Evolutionary conservation across 768 basidiomycete species (phyloP), one percentile per base, ranked within the genome.

Genomic region (Boletus huronensis): DNA sequence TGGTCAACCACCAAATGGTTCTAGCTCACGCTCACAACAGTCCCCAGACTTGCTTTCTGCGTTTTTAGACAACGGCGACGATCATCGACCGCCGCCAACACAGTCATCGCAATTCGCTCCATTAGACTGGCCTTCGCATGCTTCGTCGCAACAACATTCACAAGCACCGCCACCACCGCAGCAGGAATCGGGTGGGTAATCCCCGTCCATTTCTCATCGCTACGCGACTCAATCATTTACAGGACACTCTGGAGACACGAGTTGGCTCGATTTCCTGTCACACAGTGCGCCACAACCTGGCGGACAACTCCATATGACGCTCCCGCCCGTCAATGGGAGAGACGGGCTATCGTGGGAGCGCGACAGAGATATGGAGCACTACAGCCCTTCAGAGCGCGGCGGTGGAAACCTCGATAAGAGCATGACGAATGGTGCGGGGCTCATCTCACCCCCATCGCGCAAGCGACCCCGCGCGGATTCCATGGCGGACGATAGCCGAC

Each of bases 101-200:
- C 63, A 60, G 25, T 19, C 66, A 13, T 58, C 70, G 1, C 68
- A 68, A 14, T 72, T 63, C 10, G 46, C 36, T 5, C 43, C 70
- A 29, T 23, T 72, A n/a, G 70, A 72, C 48, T 72, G 70, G 70
- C 70, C 70, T 19, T 66, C 72, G 6, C 70, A 72, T 50, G 59
- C 56, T 8, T 51, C 69, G 3, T 47, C 62, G n/a, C 70, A 63
- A 39, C 61, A 56, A 41, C 56, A 62, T n/a, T 14, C 53, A 21
- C 70, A 58, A 50, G 28, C 44, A 34, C 40, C 63, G 8, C 49
- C 59, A 17, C 57, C 60, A 32, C 51, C 58, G 46, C 67, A 58
- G 28, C 67, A 72, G 42, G 64, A 67, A 47, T 53, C 63, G 50
- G 67, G 68, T 67, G 41, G 16, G 60, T 43, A 38, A 39, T 16